Evolutionary conservation across 805 yeast species (phyloP), one percentile per base, ranked within the genome.

Genomic region (Pichia cephalocereana): DNA sequence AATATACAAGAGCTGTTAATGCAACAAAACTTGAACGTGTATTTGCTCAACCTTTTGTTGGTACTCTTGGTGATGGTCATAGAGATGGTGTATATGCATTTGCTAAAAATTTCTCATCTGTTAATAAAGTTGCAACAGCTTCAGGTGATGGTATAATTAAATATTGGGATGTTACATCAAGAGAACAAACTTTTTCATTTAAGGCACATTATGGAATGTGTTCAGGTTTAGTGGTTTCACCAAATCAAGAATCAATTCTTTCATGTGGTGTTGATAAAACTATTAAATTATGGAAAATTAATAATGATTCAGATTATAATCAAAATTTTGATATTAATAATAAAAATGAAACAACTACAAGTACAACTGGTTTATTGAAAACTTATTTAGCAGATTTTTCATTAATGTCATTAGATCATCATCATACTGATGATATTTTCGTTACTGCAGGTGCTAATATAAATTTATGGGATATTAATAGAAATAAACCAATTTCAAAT

Each of bases 31-130:
- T 93, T 69, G 98, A 91, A 62, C 76, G 97, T 56, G 83, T 93
- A 86, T 93, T 93, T 75, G 98, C 99, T 0, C 90, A 90, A 61
- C 99, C 99, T 3, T 93, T 93, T 66, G 74, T 95, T 19, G 96
- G 96, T 1, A 98, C 93, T 62, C 68, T 93, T 37, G 99, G 99
- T 4, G 76, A 79, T 52, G 99, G 99, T 9, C 99, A 95, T 62
- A 71, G 91, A 49, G 99, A 93, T 63, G 98, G 97, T 50, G 88
- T 93, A 14, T 91, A 93, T 65, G 71, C 82, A 17, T 76, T 93
- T 43, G 95, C 96, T 7, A 85, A 83, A 64, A 85, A 90, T 65
- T 80, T 80, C 61, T 67, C 75, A 41, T 70, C 77, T 41, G 72
- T 89, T 45, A 85, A 80, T 58, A 82, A 81, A 60, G 67, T 91